Evolutionary conservation across 129 eudicot genomes (phyloP).

Genomic region (Erigeron canadensis): DNA sequence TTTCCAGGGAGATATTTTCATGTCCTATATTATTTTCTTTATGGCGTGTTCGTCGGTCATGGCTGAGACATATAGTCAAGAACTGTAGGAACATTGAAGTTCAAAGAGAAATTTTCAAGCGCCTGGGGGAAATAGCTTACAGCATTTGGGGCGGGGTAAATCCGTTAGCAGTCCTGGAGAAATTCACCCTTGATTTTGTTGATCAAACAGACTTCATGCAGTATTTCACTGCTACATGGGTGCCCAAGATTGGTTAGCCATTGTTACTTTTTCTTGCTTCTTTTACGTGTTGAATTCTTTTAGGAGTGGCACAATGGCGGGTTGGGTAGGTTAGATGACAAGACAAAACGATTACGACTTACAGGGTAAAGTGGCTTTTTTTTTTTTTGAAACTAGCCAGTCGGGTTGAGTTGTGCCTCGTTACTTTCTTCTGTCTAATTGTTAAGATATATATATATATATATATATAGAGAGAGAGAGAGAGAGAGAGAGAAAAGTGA

Average conservation of each 20-base stretch:
- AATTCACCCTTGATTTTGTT: constrained; percentile 69
- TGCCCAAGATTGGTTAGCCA: constrained; percentile 83
- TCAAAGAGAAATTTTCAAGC: constrained; percentile 81
- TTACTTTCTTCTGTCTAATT: too few species aligned
- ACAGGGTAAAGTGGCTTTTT: too few species aligned
- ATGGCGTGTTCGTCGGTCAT: constrained; percentile 96
- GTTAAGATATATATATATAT: too few species aligned
- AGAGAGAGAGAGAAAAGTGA: too few species aligned
- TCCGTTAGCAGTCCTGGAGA: constrained; percentile 40
- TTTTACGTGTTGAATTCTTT: too few species aligned
- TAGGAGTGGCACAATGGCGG: too few species aligned
- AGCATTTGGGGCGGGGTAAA: constrained; percentile 69
- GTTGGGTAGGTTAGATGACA: too few species aligned
- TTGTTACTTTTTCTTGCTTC: constrained; percentile 11
- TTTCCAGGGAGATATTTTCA: constrained; percentile 76
- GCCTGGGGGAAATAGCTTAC: constrained; percentile 68
- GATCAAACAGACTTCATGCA: constrained; percentile 79
- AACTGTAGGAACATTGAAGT: constrained; percentile 66
- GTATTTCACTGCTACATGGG: constrained; percentile 80
- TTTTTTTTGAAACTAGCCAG: too few species aligned
- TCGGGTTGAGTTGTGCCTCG: too few species aligned
- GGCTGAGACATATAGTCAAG: constrained; percentile 83
- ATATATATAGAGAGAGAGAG: too few species aligned
- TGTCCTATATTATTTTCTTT: constrained; percentile 84
- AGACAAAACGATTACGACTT: too few species aligned